A percentile compares a stretch with the other conserved stretches of the same genome.
Evolutionary conservation across 257 asterid species (phyloP).

Genomic region (Scutellaria barbata): DNA sequence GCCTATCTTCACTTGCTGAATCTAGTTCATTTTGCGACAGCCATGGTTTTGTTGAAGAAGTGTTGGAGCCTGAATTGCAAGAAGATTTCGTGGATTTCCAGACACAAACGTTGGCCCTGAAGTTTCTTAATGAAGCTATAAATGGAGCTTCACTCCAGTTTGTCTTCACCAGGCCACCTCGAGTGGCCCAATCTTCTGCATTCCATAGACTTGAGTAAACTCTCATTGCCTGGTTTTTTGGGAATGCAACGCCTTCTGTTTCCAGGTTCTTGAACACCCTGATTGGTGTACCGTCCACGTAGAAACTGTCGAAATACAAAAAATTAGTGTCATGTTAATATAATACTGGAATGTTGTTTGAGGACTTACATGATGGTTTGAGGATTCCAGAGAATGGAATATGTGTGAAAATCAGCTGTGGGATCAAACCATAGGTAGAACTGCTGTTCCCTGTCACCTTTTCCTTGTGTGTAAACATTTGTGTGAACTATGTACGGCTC

Average conservation of each 20-base stretch:
- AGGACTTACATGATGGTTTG: slow-evolving; percentile 40
- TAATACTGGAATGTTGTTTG: too few species aligned
- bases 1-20: slow-evolving; percentile 24
- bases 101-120: slow-evolving; percentile 40
- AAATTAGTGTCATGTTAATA: too few species aligned
- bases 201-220: slow-evolving; percentile 33
- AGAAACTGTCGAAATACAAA: slow-evolving; percentile 34
- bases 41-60: slow-evolving; percentile 29
- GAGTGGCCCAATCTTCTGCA: slow-evolving; percentile 51
- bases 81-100: slow-evolving; percentile 39
- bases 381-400: slow-evolving; percentile 57
- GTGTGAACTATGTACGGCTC: slow-evolving; percentile 55
- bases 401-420: slow-evolving; percentile 48
- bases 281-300: slow-evolving; percentile 45
- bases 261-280: slow-evolving; percentile 46
- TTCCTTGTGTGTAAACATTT: slow-evolving; percentile 48
- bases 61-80: slow-evolving; percentile 6
- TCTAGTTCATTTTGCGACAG: slow-evolving; percentile 27
- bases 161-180: slow-evolving; percentile 53
- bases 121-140: slow-evolving; percentile 33
- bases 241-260: slow-evolving; percentile 38
- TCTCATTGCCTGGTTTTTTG: slow-evolving; percentile 36
- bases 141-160: slow-evolving; percentile 56
- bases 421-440: slow-evolving; percentile 64
- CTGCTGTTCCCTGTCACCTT: slow-evolving; percentile 51